Conservation (phyloP, 179 eudicot genomes). For the Corrigiola litoralis region DNA sequence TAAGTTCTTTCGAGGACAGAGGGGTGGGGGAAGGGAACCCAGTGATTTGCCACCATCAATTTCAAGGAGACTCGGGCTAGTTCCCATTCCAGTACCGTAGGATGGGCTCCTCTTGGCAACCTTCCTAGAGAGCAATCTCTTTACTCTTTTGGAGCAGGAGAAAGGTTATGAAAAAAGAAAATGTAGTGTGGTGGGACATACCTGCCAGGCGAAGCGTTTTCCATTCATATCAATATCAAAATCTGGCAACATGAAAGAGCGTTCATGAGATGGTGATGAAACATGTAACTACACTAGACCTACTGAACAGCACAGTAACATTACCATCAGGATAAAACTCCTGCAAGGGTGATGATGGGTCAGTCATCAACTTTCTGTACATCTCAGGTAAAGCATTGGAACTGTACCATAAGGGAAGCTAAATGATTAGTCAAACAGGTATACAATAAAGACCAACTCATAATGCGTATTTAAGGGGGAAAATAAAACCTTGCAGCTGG, state of each 20-base stretch:
- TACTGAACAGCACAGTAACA: slow-evolving; percentile 11
- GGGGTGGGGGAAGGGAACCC: neutral
- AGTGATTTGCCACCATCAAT: too few relatives aligned
- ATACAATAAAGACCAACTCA: neutral
- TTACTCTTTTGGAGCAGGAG: neutral
- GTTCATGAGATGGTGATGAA: slow-evolving; percentile 9
- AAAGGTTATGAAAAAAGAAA: neutral
- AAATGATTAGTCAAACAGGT: slow-evolving; percentile 2
- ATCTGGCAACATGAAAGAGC: slow-evolving; percentile 41
- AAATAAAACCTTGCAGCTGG: slow-evolving; percentile 85
- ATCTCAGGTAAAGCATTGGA: slow-evolving; percentile 82
- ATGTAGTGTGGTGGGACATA: slow-evolving; percentile 14
- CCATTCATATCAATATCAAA: slow-evolving; percentile 98
- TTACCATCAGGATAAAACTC: slow-evolving; percentile 89
- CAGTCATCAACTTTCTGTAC: slow-evolving; percentile 84
- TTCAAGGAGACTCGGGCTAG: too few relatives aligned
- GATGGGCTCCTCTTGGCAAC: neutral
- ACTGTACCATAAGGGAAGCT: slow-evolving; percentile 38
- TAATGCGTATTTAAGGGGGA: slow-evolving; percentile 3
- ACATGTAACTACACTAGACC: neutral
- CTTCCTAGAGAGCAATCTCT: neutral
- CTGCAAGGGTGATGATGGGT: slow-evolving; percentile 79
- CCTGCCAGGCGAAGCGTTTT: slow-evolving; percentile 99
- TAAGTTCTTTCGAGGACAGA: neutral
- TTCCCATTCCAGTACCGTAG: neutral